A percentile compares a stretch with the other conserved stretches of the same genome.
phyloP scores from a whole-genome alignment of 495 filamentous ascomycete species.

The Glonium stellatum region DNA sequence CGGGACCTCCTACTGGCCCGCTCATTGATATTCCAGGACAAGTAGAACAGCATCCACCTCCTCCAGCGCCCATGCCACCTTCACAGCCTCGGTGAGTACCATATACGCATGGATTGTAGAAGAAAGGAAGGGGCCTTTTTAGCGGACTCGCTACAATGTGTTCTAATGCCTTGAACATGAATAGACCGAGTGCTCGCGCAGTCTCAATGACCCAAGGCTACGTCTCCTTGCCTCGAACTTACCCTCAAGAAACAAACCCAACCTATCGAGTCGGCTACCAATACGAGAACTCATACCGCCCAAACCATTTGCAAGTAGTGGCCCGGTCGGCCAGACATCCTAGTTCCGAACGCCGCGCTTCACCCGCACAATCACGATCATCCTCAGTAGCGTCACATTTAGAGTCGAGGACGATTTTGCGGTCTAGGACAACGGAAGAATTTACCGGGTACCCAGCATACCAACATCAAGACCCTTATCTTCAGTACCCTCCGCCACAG shows the following conservation, averaged over 20 bases:
- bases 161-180: background rate
- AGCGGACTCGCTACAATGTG: background rate
- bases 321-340: background rate
- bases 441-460: background rate
- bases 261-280: slow-evolving; percentile 1
- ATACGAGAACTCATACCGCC: background rate
- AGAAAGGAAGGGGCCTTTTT: background rate
- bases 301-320: background rate
- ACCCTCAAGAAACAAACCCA: background rate
- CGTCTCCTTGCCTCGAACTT: background rate
- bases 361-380: background rate
- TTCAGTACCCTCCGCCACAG: background rate
- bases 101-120: background rate
- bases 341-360: background rate
- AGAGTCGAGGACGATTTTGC: background rate
- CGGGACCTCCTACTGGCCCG: background rate
- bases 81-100: background rate
- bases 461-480: background rate
- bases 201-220: background rate
- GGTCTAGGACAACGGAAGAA: background rate
- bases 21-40: background rate
- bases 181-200: background rate
- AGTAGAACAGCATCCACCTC: background rate
- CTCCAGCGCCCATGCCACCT: slow-evolving; percentile 1
- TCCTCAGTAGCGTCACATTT: background rate